Evolutionary conservation across 2,329 filamentous ascomycete genomes (phyloP).

Genomic region (Alternaria novae-zelandiae): DNA sequence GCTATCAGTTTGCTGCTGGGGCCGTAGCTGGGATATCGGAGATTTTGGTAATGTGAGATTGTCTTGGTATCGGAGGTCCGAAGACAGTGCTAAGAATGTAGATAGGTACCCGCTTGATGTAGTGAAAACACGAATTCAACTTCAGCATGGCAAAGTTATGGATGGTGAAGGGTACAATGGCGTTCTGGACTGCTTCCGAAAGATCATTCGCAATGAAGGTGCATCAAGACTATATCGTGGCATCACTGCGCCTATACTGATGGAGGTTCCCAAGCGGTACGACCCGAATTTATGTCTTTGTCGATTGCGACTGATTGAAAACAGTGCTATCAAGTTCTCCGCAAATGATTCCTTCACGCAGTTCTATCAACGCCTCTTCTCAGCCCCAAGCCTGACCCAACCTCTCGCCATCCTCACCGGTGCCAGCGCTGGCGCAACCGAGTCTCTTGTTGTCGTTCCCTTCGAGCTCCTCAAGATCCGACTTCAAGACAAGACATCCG

Average conservation of each 20-base stretch:
- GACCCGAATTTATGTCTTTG: background rate
- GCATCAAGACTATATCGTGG: constrained; percentile 33
- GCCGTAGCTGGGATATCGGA: constrained; percentile 23
- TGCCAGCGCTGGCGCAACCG: constrained; percentile 37
- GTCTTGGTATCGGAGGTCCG: background rate
- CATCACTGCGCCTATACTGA: constrained; percentile 41
- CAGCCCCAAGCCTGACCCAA: constrained; percentile 27
- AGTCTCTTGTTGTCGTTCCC: constrained; percentile 41
- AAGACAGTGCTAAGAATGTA: constrained; percentile 28
- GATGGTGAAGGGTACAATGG: constrained; percentile 35
- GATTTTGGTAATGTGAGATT: constrained; percentile 35
- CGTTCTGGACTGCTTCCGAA: constrained; percentile 37
- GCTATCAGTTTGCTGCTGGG: constrained; percentile 38
- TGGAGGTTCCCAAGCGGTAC: constrained; percentile 41
- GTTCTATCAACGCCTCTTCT: constrained; percentile 34
- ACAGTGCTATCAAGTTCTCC: constrained; percentile 41
- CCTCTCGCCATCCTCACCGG: constrained; percentile 37
- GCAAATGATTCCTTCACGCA: constrained; percentile 37
- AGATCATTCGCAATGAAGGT: constrained; percentile 36
- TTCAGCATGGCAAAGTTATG: constrained; percentile 31
- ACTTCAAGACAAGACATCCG: constrained; percentile 36
- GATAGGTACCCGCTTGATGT: constrained; percentile 44
- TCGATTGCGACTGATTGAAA: background rate
- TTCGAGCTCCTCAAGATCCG: constrained; percentile 42
- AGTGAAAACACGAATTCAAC: constrained; percentile 40